phyloP scores from a whole-genome alignment of 169 alveolate genomes.

The Cryptosporidium sp. region DNA sequence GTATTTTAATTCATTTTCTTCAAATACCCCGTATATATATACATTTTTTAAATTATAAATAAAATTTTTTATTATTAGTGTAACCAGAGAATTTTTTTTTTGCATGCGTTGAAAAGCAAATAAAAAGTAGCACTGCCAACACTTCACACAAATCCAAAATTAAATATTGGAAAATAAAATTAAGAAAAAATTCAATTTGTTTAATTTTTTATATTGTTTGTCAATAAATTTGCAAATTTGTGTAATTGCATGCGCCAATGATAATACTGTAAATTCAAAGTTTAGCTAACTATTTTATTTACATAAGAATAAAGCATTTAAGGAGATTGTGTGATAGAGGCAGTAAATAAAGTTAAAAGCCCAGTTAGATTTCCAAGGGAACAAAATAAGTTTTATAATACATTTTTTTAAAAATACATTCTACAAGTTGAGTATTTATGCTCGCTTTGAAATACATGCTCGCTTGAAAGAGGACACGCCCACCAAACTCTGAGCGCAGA shows the following conservation, averaged over 20 bases:
- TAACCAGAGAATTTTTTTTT: not conserved
- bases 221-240: conserved; percentile 43
- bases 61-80: not conserved
- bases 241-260: conserved; percentile 70
- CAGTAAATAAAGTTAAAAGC: not conserved
- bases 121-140: conserved; percentile 9
- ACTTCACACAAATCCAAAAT: conserved; percentile 33
- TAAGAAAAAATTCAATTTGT: not conserved
- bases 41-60: not conserved
- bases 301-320: not conserved
- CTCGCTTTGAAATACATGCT: conserved; percentile 73
- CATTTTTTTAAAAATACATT: not conserved
- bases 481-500: conserved; percentile 57
- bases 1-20: not conserved
- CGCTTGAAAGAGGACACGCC: conserved; percentile 78
- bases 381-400: not conserved
- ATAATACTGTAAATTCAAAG: conserved; percentile 4
- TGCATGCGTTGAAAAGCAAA: conserved; percentile 10
- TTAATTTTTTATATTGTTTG: not conserved
- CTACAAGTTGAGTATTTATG: conserved; percentile 47
- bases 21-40: not conserved
- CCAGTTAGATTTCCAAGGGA: not conserved
- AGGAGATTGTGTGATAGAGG: conserved; percentile 10
- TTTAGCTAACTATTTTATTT: not conserved
- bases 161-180: not conserved